Conservation (phyloP, 306 rosid species). For the Gleditsia sinensis region DNA sequence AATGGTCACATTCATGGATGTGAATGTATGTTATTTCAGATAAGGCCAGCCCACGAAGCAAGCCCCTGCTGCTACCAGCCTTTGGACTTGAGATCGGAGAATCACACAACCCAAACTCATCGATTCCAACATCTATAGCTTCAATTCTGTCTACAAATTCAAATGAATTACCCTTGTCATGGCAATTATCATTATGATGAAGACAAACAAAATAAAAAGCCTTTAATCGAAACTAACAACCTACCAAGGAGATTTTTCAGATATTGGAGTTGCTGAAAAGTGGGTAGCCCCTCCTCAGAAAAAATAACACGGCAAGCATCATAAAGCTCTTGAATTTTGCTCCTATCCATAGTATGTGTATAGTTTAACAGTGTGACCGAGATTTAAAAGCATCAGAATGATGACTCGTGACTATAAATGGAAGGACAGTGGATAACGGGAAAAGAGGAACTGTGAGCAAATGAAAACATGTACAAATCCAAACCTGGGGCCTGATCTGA, state of each 20-base stretch:
- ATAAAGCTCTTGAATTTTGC: constrained; percentile 57
- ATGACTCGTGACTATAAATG: neutral
- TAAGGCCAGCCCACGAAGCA: constrained; percentile 48
- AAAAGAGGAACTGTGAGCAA: constrained; percentile 19
- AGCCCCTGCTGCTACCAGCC: constrained; percentile 25
- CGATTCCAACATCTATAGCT: constrained; percentile 61
- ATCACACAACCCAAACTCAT: constrained; percentile 42
- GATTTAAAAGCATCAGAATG: neutral
- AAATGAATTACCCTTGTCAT: too few species aligned
- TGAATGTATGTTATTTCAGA: constrained; percentile 65
- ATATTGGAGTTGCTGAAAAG: constrained; percentile 52
- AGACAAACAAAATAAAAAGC: neutral
- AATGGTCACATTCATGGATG: constrained; percentile 58
- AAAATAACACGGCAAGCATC: constrained; percentile 49
- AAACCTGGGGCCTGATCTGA: constrained; percentile 45
- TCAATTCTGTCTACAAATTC: constrained; percentile 45
- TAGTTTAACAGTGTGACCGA: neutral
- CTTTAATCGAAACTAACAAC: neutral
- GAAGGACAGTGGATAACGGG: neutral
- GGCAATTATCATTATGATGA: too few species aligned
- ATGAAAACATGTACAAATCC: neutral
- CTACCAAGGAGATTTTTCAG: constrained; percentile 47
- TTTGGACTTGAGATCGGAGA: constrained; percentile 38
- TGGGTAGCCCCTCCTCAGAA: constrained; percentile 44
- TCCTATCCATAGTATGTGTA: constrained; percentile 33